phyloP scores from a whole-genome alignment of 1,284 basidiomycete species.

The Naganishia liquefaciens region DNA sequence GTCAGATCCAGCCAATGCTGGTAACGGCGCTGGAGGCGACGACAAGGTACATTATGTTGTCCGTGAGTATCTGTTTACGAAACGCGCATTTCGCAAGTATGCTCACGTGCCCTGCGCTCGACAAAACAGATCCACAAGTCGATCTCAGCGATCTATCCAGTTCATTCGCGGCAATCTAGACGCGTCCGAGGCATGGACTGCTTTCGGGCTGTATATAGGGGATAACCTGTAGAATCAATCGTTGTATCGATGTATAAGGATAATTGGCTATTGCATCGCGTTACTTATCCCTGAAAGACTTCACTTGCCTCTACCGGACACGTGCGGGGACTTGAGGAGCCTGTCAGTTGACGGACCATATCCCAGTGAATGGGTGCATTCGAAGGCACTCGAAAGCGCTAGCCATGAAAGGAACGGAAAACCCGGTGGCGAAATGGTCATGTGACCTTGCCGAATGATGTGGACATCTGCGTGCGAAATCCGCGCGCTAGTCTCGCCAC shows the following conservation, averaged over 20 bases:
- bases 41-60: constrained; percentile 53
- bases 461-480: too few species aligned
- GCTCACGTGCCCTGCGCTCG: background rate
- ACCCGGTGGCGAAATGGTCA: too few species aligned
- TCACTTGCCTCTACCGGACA: background rate
- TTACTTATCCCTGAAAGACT: too few species aligned
- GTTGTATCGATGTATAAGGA: constrained; percentile 6
- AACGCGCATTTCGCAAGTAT: background rate
- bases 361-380: background rate
- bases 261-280: background rate
- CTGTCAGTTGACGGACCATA: background rate
- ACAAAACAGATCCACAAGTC: constrained; percentile 48
- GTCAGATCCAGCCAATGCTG: constrained; percentile 57
- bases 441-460: too few species aligned
- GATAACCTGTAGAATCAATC: background rate
- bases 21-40: constrained; percentile 31
- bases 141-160: constrained; percentile 51
- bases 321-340: background rate
- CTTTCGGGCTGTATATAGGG: background rate
- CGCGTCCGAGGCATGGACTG: background rate
- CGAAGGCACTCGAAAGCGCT: too few species aligned
- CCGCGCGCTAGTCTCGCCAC: too few species aligned
- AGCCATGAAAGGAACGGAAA: too few species aligned
- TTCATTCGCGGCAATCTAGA: constrained; percentile 26
- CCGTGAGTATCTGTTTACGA: constrained; percentile 39